Conservation (phyloP, 2,329 filamentous ascomycete species). For the Geosmithia morbida region DNA sequence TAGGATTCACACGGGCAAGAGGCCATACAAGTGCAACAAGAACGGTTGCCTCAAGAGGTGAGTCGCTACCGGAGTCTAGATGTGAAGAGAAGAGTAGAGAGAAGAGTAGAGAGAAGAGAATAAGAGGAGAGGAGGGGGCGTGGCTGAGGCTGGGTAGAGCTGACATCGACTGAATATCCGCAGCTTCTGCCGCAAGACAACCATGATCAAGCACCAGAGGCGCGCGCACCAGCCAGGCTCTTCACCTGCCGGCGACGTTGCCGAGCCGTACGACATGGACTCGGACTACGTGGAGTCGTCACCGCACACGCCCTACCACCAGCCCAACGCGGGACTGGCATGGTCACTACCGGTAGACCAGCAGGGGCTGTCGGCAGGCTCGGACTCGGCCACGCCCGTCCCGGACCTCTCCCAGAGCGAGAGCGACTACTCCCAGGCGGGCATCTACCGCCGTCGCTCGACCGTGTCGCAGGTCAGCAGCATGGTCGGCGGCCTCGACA, state of each 20-base stretch:
- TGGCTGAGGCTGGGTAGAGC: no score
- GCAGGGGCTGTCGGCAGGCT: not conserved
- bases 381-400: not conserved
- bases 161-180: constrained; percentile 7
- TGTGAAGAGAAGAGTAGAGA: not conserved
- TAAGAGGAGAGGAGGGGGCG: no score
- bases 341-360: not conserved
- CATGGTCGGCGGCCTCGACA: not conserved
- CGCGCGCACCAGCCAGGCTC: constrained; percentile 28
- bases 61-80: constrained; percentile 3
- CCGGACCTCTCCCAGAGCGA: not conserved
- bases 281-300: not conserved
- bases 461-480: not conserved
- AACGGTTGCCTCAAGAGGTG: constrained; percentile 49
- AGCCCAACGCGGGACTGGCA: not conserved
- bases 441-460: not conserved
- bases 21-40: constrained; percentile 49
- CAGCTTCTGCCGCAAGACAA: constrained; percentile 60
- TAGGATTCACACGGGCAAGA: constrained; percentile 51
- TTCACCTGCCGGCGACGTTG: not conserved
- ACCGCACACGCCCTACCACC: not conserved
- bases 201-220: constrained; percentile 54
- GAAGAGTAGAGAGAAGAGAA: not conserved
- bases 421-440: not conserved
- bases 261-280: not conserved